Base-by-base conservation (phyloP, 257 asterid species). In the Fraxinus quadrangulata region DNA sequence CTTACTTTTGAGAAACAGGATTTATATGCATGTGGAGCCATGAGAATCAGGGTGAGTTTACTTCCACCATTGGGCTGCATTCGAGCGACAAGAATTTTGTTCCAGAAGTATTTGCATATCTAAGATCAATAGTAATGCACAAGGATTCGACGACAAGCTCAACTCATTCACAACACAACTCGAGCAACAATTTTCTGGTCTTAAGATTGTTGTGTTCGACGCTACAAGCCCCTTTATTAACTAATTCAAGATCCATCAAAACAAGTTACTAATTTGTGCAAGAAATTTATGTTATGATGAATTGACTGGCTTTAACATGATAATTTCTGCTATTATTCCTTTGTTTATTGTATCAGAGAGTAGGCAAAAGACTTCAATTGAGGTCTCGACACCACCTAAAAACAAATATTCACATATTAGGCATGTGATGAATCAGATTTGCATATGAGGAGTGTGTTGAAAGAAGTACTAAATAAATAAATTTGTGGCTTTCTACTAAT, bases 51-150 rank as follows among this genome's bases (percentile, higher is more conserved):
- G 39, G 96, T 87, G 68, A 96, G 96, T 47, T 93, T 98, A 70
- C 90, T 96, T 3, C 98, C 99, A 45, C 99, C 99, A 67, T 28
- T 86, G 63, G 99, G 98, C 1, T 96, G 98, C 83, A 86, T 96
- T 0, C 99, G 97, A 0, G 89, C 89, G 7, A 86, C 99, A 8
- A 87, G 94, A 82, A 92, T 97, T 0, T n/a, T 95, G 68, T 93
- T 16, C 72, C 90, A 84, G 85, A 93, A 80, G 79, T 0, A 98
- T 97, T 28, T 96, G 98, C 8, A 92, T 96, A 1, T 80, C 96
- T 0, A 75, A 78, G 36, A 74, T 96, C 85, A 93, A 93, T 83
- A 81, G 89, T 3, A 92, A 93, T n/a, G 96, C 98, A 6, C 94
- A 91, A 74, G 76, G 74, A 16, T 96, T 90, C 90, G 92, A 96